Base-by-base conservation (phyloP, 768 basidiomycete species). In the Cyclocybe cylindracea region DNA sequence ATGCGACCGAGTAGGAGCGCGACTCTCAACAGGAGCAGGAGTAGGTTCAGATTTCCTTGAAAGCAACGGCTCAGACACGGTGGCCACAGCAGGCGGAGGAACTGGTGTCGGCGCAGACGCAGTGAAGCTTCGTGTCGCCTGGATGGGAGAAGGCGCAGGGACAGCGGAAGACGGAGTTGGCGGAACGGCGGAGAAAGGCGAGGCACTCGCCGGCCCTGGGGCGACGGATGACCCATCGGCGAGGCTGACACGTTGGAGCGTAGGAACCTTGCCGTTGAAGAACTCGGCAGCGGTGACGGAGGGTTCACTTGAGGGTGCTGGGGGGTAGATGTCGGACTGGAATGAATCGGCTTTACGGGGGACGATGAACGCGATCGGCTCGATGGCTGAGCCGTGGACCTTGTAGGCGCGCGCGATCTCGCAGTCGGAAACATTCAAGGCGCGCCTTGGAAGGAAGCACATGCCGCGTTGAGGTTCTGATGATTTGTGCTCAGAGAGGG, bases 401-500 rank as follows among this genome's bases (percentile, higher is more conserved):
- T 98, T 99, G 81, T 91, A 98, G 1, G 90, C 93, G 29, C 94
- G 80, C 2, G 93, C 95, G 59, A 98, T 97, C 69, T 98, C 97
- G 68, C 94, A 96, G 46, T 98, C 93, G 35, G 80, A 73, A 18
- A 97, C 88, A 65, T 82, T 93, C 62, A 98, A 82, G 0, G 91
- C 87, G 43, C 94, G 89, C 34, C 95, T 84, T 10, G 97, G 97
- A 39, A 97, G 80, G 86, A 98, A 94, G 67, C 90, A 92, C 85
- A 98, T 91, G 10, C 97, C 97, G 46, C 95, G 91, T 69, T 98
- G 96, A 29, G 96, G 95, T 46, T 95, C 91, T 14, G 85, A 77
- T 4, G 88, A 90, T 68, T 94, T 90, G 78, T 95, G 83, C 66
- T 98, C 97, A 14, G 85, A 75, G 4, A 94, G 78, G 13, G 82